phyloP scores from a whole-genome alignment of 495 filamentous ascomycete species.

The Aspergillus indologenus region DNA sequence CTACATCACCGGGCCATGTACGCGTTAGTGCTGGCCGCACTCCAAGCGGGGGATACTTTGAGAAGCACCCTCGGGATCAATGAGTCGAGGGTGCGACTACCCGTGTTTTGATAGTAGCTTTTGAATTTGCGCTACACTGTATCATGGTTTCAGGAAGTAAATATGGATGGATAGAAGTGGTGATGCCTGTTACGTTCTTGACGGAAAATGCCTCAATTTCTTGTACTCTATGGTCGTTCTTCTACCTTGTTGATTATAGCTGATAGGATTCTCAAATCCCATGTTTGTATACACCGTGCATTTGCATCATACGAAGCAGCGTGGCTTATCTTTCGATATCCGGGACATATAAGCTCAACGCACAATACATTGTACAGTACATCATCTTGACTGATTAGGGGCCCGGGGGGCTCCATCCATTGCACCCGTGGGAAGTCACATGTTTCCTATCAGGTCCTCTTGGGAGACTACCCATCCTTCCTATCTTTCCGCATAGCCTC shows the following conservation, averaged over 20 bases:
- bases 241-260: background rate
- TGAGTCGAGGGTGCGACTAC: slow-evolving; percentile 20
- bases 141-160: slow-evolving; percentile 15
- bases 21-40: slow-evolving; percentile 42
- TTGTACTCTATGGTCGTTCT: slow-evolving; percentile 3
- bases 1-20: slow-evolving; percentile 59
- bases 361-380: too few species aligned
- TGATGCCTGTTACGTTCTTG: slow-evolving; percentile 2
- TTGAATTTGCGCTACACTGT: slow-evolving; percentile 1
- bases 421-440: background rate
- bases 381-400: too few species aligned
- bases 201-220: slow-evolving; percentile 7
- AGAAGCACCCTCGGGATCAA: slow-evolving; percentile 27
- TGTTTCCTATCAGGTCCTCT: background rate
- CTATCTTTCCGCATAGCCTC: background rate
- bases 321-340: background rate
- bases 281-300: background rate
- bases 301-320: background rate
- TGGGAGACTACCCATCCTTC: too few species aligned
- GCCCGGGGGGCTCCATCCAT: background rate
- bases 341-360: background rate
- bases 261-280: background rate
- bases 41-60: slow-evolving; percentile 32
- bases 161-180: slow-evolving; percentile 20
- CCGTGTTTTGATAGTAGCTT: slow-evolving; percentile 12